Evolutionary conservation across 2,329 filamentous ascomycete genomes (phyloP).

Genomic region (Aspergillus sp.): DNA sequence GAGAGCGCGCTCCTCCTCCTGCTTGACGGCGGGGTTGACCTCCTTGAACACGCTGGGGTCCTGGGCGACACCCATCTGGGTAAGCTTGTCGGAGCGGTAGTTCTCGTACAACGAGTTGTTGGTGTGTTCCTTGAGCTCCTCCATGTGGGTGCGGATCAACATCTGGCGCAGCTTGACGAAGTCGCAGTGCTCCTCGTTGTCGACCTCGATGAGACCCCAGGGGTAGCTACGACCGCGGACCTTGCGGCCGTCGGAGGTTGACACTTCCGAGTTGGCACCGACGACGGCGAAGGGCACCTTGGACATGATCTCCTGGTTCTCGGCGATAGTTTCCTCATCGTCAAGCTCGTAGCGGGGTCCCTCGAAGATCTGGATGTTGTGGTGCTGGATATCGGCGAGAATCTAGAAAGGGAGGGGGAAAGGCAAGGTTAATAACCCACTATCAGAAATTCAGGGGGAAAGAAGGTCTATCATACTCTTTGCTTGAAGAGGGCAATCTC

Average conservation of each 20-base stretch:
- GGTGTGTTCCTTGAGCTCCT: conserved; percentile 99
- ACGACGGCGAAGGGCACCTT: conserved; percentile 99
- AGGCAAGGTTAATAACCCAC: conserved; percentile 25
- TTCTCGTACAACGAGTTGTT: conserved; percentile 99
- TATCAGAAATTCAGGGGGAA: background rate
- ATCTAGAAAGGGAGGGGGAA: conserved; percentile 60
- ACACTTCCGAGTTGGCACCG: conserved; percentile 92
- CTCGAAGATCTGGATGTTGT: conserved; percentile 98
- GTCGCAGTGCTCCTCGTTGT: conserved; percentile 99
- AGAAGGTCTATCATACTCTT: conserved; percentile 63
- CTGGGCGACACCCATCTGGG: conserved; percentile 96
- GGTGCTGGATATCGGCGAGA: conserved; percentile 91
- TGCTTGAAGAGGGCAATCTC: conserved; percentile 94
- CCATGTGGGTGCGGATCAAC: conserved; percentile 99
- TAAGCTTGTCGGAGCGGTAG: conserved; percentile 99
- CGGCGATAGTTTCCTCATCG: conserved; percentile 98
- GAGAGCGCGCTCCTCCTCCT: conserved; percentile 95
- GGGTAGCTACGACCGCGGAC: conserved; percentile 95
- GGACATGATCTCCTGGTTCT: conserved; percentile 99
- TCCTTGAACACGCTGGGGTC: conserved; percentile 99
- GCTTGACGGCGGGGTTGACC: conserved; percentile 99
- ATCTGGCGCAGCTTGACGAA: conserved; percentile 99
- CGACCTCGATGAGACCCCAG: conserved; percentile 98
- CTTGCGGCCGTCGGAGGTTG: conserved; percentile 86
- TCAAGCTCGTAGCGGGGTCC: conserved; percentile 97